phyloP scores from a whole-genome alignment of 495 filamentous ascomycete genomes.

The Penicillium angulare region DNA sequence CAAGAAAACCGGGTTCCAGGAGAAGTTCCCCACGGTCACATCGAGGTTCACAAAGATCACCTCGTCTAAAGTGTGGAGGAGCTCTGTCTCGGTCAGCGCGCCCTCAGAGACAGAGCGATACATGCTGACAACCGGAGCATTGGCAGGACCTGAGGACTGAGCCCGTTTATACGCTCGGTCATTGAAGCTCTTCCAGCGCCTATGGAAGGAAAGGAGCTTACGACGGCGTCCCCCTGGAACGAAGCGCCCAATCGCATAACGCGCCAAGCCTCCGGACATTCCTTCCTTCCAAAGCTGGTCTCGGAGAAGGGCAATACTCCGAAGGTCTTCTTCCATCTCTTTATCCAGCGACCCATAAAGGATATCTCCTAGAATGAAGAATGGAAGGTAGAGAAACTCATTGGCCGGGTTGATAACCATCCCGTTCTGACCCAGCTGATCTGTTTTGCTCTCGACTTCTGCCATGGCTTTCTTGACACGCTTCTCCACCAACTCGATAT shows the following conservation, averaged over 20 bases:
- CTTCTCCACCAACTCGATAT: not conserved
- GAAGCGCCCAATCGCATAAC: not conserved
- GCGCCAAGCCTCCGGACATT: not conserved
- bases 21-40: conserved; percentile 36
- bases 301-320: not conserved
- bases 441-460: not conserved
- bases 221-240: not conserved
- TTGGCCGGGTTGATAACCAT: conserved; percentile 23
- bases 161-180: not conserved
- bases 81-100: not conserved
- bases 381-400: conserved; percentile 35
- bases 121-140: not conserved
- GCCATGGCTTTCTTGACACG: not conserved
- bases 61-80: not conserved
- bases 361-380: conserved; percentile 32
- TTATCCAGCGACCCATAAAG: conserved; percentile 28
- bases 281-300: not conserved
- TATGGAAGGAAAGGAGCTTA: not conserved
- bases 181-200: not conserved
- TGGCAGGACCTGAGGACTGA: not conserved
- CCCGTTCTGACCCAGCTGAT: no score
- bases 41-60: conserved; percentile 45
- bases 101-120: not conserved
- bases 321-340: conserved; percentile 13
- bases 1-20: conserved; percentile 40